phyloP scores from a whole-genome alignment of 2,329 filamentous ascomycete genomes.

The Clonostachys byssicola region DNA sequence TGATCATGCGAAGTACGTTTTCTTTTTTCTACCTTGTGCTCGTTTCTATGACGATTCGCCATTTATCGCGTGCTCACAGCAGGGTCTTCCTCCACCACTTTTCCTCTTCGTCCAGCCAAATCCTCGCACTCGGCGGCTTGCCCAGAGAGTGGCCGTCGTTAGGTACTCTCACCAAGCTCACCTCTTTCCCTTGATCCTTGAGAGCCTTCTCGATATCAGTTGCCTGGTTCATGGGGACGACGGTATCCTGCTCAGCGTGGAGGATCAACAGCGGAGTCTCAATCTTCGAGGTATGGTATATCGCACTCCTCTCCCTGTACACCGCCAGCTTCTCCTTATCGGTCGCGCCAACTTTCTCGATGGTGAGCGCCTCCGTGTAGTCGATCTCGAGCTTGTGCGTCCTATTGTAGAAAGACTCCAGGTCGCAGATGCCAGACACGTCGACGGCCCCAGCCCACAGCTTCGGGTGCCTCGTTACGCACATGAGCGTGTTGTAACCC shows the following conservation, averaged over 20 bases:
- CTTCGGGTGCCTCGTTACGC: conserved; percentile 36
- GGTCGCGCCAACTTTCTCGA: conserved; percentile 20
- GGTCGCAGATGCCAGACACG: conserved; percentile 45
- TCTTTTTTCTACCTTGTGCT: neutral
- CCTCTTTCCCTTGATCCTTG: conserved; percentile 30
- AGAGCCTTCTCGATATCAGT: conserved; percentile 44
- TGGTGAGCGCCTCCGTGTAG: conserved; percentile 41
- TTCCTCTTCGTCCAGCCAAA: conserved; percentile 37
- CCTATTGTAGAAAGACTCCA: conserved; percentile 35
- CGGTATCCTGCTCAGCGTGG: conserved; percentile 49
- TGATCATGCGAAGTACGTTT: too few species aligned
- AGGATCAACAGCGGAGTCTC: conserved; percentile 48
- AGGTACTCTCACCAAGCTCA: conserved; percentile 39
- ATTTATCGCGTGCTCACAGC: conserved; percentile 7
- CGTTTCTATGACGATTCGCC: neutral
- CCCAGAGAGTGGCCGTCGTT: conserved; percentile 48
- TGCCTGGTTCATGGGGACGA: conserved; percentile 56
- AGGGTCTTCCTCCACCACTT: conserved; percentile 40
- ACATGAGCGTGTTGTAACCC: conserved; percentile 48
- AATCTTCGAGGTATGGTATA: conserved; percentile 42
- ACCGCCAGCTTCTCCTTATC: conserved; percentile 32
- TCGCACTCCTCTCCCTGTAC: conserved; percentile 40
- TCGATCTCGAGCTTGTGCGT: conserved; percentile 55
- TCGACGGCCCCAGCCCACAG: conserved; percentile 44
- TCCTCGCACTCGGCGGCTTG: conserved; percentile 29